Percentiles rank a stretch among this genome's conserved stretches.
phyloP scores from a whole-genome alignment of 257 asterid species.

The Ehretia macrophylla region DNA sequence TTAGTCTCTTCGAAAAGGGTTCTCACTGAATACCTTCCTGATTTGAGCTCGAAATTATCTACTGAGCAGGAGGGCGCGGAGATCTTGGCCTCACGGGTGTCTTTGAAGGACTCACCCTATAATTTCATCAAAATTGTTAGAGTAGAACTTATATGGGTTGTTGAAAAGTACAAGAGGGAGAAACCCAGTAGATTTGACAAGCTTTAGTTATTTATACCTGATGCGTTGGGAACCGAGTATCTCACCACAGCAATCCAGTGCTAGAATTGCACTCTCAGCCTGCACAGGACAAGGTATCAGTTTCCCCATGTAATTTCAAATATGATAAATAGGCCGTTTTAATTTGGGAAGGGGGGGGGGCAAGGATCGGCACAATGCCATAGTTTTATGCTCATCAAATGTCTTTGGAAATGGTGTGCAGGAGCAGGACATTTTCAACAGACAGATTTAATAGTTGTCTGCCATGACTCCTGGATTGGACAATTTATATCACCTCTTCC shows the following conservation, averaged over 20 bases:
- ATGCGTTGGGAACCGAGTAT: conserved; percentile 75
- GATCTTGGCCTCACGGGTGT: conserved; percentile 90
- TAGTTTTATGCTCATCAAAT: too few relatives aligned
- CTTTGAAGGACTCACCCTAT: conserved; percentile 98
- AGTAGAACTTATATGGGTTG: neutral
- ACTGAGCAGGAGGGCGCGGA: conserved; percentile 44
- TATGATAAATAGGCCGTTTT: neutral
- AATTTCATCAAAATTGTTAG: conserved; percentile 1
- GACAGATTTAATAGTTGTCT: too few relatives aligned
- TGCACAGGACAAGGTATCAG: conserved; percentile 25
- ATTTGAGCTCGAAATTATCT: conserved; percentile 13
- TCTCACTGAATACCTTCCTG: conserved; percentile 26
- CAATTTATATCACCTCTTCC: too few relatives aligned
- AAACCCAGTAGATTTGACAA: neutral
- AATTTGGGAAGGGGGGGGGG: too few relatives aligned
- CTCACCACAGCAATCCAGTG: conserved; percentile 86
- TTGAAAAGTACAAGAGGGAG: neutral
- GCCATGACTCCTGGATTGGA: too few relatives aligned
- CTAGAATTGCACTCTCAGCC: conserved; percentile 92
- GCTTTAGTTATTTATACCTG: conserved; percentile 41
- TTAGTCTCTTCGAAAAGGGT: conserved; percentile 35
- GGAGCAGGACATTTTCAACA: too few relatives aligned
- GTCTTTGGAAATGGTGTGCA: too few relatives aligned
- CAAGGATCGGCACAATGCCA: too few relatives aligned
- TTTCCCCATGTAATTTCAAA: neutral